Percentiles rank a stretch among this genome's conserved stretches.
Evolutionary conservation across 345 rosid genomes (phyloP).

Genomic region (Eucalyptus grandis): DNA sequence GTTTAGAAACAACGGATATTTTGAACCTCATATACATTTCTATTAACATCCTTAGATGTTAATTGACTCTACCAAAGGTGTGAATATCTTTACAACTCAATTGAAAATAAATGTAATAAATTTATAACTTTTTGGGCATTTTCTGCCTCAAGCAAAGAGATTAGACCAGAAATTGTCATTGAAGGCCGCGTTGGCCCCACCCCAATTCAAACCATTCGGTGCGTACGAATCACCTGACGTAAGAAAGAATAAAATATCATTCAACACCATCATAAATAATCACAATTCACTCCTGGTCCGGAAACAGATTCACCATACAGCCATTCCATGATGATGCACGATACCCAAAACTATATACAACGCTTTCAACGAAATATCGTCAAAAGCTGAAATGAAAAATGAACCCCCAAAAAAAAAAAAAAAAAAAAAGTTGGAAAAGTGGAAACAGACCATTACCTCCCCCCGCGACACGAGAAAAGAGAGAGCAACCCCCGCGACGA

Average conservation of each 20-base stretch:
- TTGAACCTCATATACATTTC: neutral
- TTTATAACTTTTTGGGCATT: too few species aligned
- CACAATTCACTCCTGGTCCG: neutral
- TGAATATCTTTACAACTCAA: neutral
- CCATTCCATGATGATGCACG: neutral
- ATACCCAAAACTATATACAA: neutral
- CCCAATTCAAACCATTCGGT: neutral
- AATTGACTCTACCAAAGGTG: neutral
- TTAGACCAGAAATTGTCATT: neutral
- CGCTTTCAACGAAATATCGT: neutral
- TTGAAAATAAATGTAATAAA: accelerated
- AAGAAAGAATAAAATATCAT: neutral
- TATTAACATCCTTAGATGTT: neutral
- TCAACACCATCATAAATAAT: neutral
- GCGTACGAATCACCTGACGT: neutral
- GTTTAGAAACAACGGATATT: neutral
- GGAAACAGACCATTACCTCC: neutral
- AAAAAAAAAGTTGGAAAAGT: neutral
- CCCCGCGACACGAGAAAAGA: neutral
- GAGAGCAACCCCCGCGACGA: neutral
- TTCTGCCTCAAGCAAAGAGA: neutral
- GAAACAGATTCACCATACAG: neutral
- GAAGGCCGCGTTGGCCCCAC: neutral
- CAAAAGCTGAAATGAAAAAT: neutral
- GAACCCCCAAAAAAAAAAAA: neutral